Conservation (phyloP, 768 basidiomycete species). For the Kockovaella imperatae region DNA sequence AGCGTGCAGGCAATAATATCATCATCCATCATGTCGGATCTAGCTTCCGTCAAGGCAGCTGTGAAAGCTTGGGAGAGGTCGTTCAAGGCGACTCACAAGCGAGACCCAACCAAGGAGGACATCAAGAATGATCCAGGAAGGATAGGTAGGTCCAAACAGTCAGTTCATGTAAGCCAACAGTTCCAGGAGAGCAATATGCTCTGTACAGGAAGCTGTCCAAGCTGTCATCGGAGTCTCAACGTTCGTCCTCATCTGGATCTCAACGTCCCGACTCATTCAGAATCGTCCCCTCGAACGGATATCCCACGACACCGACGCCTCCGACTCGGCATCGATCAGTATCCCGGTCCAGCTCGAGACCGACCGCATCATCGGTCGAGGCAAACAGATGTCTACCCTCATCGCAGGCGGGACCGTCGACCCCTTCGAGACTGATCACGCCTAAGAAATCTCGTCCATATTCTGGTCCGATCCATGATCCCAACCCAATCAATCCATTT, state of each 20-base stretch:
- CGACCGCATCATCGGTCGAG: not conserved
- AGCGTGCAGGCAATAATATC: not conserved
- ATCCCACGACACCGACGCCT: constrained; percentile 34
- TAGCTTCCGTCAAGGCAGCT: constrained; percentile 38
- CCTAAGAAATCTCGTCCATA: constrained; percentile 26
- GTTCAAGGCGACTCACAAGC: constrained; percentile 37
- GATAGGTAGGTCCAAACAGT: constrained; percentile 38
- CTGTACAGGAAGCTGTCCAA: constrained; percentile 28
- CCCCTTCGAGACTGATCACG: constrained; percentile 13
- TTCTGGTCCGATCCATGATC: constrained; percentile 30
- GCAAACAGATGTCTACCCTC: constrained; percentile 1
- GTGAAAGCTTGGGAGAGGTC: constrained; percentile 46
- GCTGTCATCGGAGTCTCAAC: constrained; percentile 1
- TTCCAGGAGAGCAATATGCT: constrained; percentile 31
- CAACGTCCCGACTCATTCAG: constrained; percentile 4
- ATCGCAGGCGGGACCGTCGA: constrained; percentile 1
- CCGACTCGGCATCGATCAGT: constrained; percentile 16
- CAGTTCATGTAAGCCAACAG: not conserved
- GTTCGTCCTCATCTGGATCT: constrained; percentile 13
- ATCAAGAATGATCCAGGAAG: constrained; percentile 42
- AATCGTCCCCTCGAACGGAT: constrained; percentile 11
- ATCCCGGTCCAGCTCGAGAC: not conserved
- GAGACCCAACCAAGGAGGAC: constrained; percentile 45
- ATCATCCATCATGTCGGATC: constrained; percentile 10
- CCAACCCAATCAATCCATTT: constrained; percentile 34